phyloP scores from a whole-genome alignment of 2,329 filamentous ascomycete species.

The Ophiostoma sp. region DNA sequence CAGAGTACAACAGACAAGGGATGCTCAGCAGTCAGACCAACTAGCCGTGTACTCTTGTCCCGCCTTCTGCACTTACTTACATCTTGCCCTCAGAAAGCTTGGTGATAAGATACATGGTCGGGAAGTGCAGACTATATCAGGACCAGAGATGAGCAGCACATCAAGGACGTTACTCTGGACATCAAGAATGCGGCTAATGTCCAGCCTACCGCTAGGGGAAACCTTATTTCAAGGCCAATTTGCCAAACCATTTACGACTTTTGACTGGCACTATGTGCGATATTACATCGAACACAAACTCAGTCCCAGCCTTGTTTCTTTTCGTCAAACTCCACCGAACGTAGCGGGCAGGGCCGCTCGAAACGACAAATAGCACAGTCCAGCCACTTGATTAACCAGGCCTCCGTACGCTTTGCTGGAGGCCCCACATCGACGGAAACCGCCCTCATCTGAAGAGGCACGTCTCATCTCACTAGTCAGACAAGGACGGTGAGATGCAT shows the following conservation, averaged over 20 bases:
- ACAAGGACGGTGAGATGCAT: constrained; percentile 7
- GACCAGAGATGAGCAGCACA: neutral
- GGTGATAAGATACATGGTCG: neutral
- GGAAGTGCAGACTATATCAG: neutral
- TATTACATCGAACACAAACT: neutral
- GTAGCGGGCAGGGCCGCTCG: neutral
- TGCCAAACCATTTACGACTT: neutral
- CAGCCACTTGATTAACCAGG: constrained; percentile 11
- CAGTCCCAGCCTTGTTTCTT: neutral
- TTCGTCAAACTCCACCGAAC: neutral
- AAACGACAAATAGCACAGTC: neutral
- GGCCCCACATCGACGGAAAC: constrained; percentile 8
- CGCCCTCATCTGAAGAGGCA: neutral
- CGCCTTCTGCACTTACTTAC: neutral
- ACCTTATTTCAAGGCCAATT: no score
- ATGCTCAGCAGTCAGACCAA: neutral
- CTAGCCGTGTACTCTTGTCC: neutral
- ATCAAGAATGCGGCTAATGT: no score
- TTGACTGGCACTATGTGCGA: neutral
- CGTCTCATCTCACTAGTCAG: neutral
- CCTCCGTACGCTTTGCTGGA: neutral
- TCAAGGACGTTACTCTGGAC: no score
- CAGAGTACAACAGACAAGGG: neutral
- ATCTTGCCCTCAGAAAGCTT: neutral
- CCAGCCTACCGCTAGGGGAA: no score